Percentiles rank a stretch among this genome's conserved stretches.
phyloP scores from a whole-genome alignment of 495 filamentous ascomycete species.

The Hypoxylon lenormandii region DNA sequence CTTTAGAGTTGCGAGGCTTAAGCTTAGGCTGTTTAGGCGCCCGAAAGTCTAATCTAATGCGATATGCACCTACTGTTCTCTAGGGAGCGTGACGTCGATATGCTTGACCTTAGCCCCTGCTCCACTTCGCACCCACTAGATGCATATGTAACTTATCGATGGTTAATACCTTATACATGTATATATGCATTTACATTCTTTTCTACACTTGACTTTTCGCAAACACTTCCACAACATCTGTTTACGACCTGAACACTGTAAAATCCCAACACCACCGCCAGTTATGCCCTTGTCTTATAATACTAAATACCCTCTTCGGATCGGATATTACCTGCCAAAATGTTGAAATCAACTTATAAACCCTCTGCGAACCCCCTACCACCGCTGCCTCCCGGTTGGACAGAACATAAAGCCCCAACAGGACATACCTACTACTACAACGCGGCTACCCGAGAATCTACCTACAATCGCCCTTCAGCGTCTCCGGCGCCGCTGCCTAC shows the following conservation, averaged over 20 bases:
- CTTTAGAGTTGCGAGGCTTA: not conserved
- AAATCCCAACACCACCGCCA: not conserved
- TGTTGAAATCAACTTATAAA: constrained; percentile 75
- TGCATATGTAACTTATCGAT: too few relatives aligned
- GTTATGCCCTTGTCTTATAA: not conserved
- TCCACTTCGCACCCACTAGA: too few relatives aligned
- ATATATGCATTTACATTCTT: too few relatives aligned
- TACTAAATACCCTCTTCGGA: not conserved
- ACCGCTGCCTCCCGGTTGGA: constrained; percentile 84
- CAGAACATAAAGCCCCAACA: constrained; percentile 89
- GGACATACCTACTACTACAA: constrained; percentile 93
- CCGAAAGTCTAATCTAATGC: too few relatives aligned
- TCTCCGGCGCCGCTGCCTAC: constrained; percentile 44
- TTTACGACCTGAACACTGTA: not conserved
- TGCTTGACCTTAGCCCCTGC: not conserved
- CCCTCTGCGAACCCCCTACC: constrained; percentile 57
- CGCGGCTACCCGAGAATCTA: constrained; percentile 84
- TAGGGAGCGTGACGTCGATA: not conserved
- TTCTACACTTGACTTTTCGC: not conserved
- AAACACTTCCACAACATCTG: not conserved
- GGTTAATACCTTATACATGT: too few relatives aligned
- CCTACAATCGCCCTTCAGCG: constrained; percentile 76
- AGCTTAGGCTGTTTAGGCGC: too few relatives aligned
- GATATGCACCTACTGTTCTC: too few relatives aligned
- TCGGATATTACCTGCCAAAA: constrained; percentile 34